A percentile compares a stretch with the other conserved stretches of the same genome.
phyloP scores from a whole-genome alignment of 257 asterid species.

The Petunia axillaris region DNA sequence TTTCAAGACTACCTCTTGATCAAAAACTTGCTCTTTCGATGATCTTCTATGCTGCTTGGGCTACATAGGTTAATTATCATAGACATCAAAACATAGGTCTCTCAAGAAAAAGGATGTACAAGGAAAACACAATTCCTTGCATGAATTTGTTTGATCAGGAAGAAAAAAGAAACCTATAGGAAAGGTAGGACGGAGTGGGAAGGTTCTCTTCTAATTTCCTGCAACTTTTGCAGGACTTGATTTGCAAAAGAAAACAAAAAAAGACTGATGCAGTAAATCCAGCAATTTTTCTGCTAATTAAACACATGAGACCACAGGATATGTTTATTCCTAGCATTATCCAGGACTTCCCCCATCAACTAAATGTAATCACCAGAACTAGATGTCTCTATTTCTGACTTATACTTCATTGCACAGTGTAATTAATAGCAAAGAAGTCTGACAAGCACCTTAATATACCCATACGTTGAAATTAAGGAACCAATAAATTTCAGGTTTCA shows the following conservation, averaged over 20 bases:
- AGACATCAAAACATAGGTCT: not conserved
- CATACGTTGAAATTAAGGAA: not conserved
- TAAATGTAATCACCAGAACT: not conserved
- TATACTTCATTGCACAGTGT: not conserved
- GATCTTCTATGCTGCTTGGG: not conserved
- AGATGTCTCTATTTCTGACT: not conserved
- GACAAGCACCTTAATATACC: not conserved
- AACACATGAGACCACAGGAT: not conserved
- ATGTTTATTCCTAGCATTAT: not conserved
- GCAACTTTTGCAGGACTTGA: not conserved
- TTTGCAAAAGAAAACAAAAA: not conserved
- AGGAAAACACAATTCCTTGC: not conserved
- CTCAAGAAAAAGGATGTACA: not conserved
- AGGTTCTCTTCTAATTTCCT: not conserved
- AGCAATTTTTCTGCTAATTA: not conserved
- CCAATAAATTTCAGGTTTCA: not conserved
- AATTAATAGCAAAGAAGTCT: not conserved
- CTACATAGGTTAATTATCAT: not conserved
- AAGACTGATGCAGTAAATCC: not conserved
- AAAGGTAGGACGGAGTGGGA: not conserved
- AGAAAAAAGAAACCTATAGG: not conserved
- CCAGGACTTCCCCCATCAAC: not conserved
- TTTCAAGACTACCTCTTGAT: not conserved
- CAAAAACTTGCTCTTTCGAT: not conserved
- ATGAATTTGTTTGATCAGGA: not conserved